Percentiles rank a stretch among this genome's conserved stretches.
These are phyloP conservation scores for Vigna angularis DNA, from an alignment of 306 rosid genomes.

Conservation along the genomic window DNA sequence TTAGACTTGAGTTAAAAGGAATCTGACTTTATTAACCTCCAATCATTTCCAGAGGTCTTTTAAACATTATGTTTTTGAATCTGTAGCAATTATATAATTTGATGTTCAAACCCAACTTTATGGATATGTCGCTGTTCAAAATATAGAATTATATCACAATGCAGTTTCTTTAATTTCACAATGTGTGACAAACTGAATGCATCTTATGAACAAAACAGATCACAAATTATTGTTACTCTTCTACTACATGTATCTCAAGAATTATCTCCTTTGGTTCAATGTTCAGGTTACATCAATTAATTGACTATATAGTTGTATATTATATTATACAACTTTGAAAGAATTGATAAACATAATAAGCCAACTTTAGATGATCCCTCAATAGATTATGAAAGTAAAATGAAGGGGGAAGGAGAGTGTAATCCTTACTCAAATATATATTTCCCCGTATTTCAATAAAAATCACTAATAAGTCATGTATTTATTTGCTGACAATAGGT, in stretches of 20 bases:
- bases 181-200: constrained; percentile 2
- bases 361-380: background rate
- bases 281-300: background rate
- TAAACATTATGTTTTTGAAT: background rate
- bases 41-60: constrained; percentile 13
- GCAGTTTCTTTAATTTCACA: constrained; percentile 23
- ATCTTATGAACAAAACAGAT: background rate
- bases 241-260: background rate
- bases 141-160: constrained; percentile 14
- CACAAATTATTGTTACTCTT: constrained; percentile 12
- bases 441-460: constrained; percentile 20
- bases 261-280: constrained; percentile 16
- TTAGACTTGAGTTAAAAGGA: constrained; percentile 17
- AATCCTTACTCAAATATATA: constrained; percentile 20
- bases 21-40: constrained; percentile 32
- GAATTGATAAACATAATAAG: constrained; percentile 7
- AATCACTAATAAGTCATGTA: constrained; percentile 30
- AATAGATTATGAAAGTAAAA: constrained; percentile 27
- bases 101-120: background rate
- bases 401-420: background rate
- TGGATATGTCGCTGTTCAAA: background rate
- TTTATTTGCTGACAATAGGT: constrained; percentile 29
- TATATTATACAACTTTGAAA: background rate
- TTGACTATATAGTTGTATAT: background rate
- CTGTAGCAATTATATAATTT: constrained; percentile 13